Evolutionary conservation across 2,329 filamentous ascomycete species (phyloP).

Genomic region (Ilyonectria sp.): DNA sequence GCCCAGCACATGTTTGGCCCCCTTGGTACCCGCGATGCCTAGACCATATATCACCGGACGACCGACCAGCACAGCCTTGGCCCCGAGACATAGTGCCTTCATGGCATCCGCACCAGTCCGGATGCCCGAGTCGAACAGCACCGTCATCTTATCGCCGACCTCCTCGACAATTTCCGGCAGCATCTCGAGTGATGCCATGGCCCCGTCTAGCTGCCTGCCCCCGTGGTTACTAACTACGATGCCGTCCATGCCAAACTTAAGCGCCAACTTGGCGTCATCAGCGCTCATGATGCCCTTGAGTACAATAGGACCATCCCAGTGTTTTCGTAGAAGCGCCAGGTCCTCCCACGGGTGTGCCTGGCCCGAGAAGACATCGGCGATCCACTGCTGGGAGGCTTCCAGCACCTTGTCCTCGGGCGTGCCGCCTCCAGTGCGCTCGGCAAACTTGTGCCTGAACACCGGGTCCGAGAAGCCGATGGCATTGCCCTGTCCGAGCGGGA

Average conservation of each 20-base stretch:
- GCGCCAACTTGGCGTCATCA: constrained; percentile 57
- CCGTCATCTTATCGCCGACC: constrained; percentile 70
- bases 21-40: constrained; percentile 54
- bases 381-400: constrained; percentile 43
- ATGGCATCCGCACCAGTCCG: constrained; percentile 58
- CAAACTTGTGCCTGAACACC: constrained; percentile 62
- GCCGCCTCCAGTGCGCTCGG: constrained; percentile 39
- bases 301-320: constrained; percentile 71
- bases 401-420: constrained; percentile 27
- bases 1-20: constrained; percentile 70
- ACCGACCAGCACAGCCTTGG: constrained; percentile 60
- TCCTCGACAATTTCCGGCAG: constrained; percentile 63
- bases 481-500: constrained; percentile 71
- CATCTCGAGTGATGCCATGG: constrained; percentile 68
- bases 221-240: constrained; percentile 62
- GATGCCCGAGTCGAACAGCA: constrained; percentile 66
- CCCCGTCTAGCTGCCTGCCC: constrained; percentile 59
- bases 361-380: constrained; percentile 51
- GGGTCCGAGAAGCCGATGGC: constrained; percentile 77
- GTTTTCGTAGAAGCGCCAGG: constrained; percentile 68
- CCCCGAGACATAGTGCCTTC: constrained; percentile 59
- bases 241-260: constrained; percentile 55
- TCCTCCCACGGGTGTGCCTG: constrained; percentile 73
- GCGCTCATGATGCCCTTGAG: constrained; percentile 60
- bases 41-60: constrained; percentile 57